A percentile compares a stretch with the other conserved stretches of the same genome.
Evolutionary conservation across 805 yeast genomes (phyloP).

Genomic region (Nakazawaea ambrosiae): DNA sequence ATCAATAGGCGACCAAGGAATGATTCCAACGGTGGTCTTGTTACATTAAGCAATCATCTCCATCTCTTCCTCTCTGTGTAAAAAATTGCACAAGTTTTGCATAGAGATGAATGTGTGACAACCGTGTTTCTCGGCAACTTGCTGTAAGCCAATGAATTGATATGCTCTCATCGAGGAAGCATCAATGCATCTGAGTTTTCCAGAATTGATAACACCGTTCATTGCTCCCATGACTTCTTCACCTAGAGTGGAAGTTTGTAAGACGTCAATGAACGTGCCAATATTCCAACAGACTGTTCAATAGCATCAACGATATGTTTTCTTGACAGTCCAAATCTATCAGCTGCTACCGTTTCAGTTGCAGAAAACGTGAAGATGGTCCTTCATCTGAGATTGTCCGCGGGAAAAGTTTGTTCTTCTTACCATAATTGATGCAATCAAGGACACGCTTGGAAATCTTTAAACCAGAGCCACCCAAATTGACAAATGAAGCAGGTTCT

Average conservation of each 20-base stretch:
- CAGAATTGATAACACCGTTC: constrained; percentile 40
- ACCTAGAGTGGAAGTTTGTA: constrained; percentile 50
- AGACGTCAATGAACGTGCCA: constrained; percentile 48
- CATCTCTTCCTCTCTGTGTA: constrained; percentile 56
- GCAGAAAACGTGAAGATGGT: neutral
- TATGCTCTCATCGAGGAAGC: constrained; percentile 53
- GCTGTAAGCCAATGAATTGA: constrained; percentile 48
- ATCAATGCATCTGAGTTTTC: constrained; percentile 48
- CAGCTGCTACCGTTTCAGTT: constrained; percentile 15
- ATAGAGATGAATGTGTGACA: constrained; percentile 53
- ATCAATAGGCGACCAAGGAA: constrained; percentile 57
- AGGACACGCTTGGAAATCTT: constrained; percentile 22
- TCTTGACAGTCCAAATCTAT: constrained; percentile 33
- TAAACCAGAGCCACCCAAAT: constrained; percentile 27
- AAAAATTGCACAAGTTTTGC: constrained; percentile 49
- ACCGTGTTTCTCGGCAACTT: constrained; percentile 44
- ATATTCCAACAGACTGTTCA: constrained; percentile 30
- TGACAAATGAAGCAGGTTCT: neutral
- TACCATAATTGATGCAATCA: constrained; percentile 9
- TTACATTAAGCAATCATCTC: constrained; percentile 51
- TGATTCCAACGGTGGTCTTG: constrained; percentile 42
- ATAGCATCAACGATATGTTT: constrained; percentile 42
- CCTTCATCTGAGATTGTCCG: no score
- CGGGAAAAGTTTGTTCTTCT: no score
- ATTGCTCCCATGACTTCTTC: constrained; percentile 50